phyloP scores from a whole-genome alignment of 2,329 filamentous ascomycete genomes.

The Cercospora berteroae region DNA sequence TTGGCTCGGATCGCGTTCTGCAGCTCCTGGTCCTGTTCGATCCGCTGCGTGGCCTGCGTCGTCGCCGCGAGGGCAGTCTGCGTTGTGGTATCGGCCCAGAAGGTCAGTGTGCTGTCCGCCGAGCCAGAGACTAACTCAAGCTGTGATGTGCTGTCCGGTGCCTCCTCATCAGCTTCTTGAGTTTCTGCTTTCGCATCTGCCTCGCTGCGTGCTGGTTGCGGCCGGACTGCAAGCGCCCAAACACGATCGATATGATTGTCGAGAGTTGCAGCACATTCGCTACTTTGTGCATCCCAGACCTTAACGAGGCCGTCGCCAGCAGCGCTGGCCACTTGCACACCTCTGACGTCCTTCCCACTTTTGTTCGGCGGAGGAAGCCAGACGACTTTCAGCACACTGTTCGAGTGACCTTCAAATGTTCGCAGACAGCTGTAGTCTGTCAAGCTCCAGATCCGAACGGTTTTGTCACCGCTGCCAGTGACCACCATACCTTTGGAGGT shows the following conservation, averaged over 20 bases:
- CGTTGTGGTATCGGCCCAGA: slow-evolving; percentile 90
- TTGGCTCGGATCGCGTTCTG: slow-evolving; percentile 87
- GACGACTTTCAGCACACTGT: slow-evolving; percentile 88
- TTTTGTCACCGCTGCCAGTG: slow-evolving; percentile 94
- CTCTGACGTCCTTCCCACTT: slow-evolving; percentile 51
- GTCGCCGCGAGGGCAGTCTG: slow-evolving; percentile 73
- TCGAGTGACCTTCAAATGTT: slow-evolving; percentile 94
- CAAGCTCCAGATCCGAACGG: slow-evolving; percentile 90
- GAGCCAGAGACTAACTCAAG: slow-evolving; percentile 84
- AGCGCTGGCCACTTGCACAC: slow-evolving; percentile 75
- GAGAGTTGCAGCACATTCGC: slow-evolving; percentile 82
- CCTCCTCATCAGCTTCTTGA: slow-evolving; percentile 32
- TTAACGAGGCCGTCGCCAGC: slow-evolving; percentile 95
- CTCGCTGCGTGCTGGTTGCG: slow-evolving; percentile 39
- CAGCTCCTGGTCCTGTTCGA: slow-evolving; percentile 91
- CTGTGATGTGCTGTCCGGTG: slow-evolving; percentile 31
- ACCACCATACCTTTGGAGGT: slow-evolving; percentile 75
- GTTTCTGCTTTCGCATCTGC: slow-evolving; percentile 22
- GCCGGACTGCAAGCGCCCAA: slow-evolving; percentile 79
- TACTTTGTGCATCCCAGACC: slow-evolving; percentile 85
- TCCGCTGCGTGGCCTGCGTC: slow-evolving; percentile 70
- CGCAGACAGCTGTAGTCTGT: slow-evolving; percentile 87
- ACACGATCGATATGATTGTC: slow-evolving; percentile 97
- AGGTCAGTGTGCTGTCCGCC: slow-evolving; percentile 87
- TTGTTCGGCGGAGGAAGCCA: slow-evolving; percentile 65